Evolutionary conservation across 2,329 filamentous ascomycete species (phyloP), one percentile per base, ranked within the genome.

Genomic region (Magnaporthiopsis poae): DNA sequence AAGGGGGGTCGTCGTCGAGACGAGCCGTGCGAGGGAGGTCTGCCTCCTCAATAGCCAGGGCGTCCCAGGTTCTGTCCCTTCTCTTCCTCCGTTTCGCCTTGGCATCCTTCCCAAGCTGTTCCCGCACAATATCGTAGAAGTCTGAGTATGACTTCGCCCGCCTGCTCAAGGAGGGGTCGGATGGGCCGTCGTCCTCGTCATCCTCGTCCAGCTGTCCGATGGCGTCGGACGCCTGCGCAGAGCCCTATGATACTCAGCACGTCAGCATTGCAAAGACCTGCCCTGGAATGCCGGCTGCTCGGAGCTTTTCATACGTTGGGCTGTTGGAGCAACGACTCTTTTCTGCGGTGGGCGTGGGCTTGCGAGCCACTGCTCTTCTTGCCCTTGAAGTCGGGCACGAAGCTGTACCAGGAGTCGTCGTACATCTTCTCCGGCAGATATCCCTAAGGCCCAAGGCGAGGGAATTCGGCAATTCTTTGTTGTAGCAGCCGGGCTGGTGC

Each of bases 391-490:
- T 89, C 86, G 33, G 89, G 85, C 70, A 90, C 86, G 74, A 91
- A 88, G 75, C 84, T 91, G 79, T 93, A 92, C 90, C 90, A 94
- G 36, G 89, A 87, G 77, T 94, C 90, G 77, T 94, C 90, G 76
- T 91, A 91, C 89, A 92, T 92, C 13, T 39, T 62, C 29, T 39
- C 61, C 25, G 29, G 80, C 63, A 18, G 27, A 3, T 3, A 29
- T 21, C 33, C 27, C 46, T 56, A 25, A 2, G 35, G 9, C 21
- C 11, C 15, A 13, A 18, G 33, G 62, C 35, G 11, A 29, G 29
- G 5, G 2, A 13, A n/a, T 29, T 64, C 13, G 21, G 31, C 33
- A n/a, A 62, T n/a, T 33, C 21, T 15, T 33, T 18, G 12, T 62
- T 11, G 61, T 39, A 33, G 61, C 27, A 18, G 13, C 2, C 25